Evolutionary conservation across 2,329 filamentous ascomycete genomes (phyloP).

Genomic region (Dothiorella sarmentorum): DNA sequence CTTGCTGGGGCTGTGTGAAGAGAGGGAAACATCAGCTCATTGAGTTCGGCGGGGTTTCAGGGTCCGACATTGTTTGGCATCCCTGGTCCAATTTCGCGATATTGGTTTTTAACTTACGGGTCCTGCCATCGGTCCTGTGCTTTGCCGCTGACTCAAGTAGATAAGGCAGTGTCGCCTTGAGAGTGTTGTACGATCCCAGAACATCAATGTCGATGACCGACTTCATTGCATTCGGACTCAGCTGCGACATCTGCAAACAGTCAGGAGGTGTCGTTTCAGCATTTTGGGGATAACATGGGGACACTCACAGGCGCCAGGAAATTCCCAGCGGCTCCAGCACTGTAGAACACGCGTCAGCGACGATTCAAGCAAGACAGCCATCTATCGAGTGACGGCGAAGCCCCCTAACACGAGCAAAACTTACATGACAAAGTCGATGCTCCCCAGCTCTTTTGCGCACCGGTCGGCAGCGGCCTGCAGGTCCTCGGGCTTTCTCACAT

Average conservation of each 20-base stretch:
- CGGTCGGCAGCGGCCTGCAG: slow-evolving; percentile 71
- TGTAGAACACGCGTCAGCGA: slow-evolving; percentile 36
- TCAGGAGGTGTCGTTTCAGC: neutral
- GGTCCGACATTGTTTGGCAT: slow-evolving; percentile 19
- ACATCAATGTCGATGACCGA: slow-evolving; percentile 96
- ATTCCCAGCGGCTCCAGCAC: slow-evolving; percentile 91
- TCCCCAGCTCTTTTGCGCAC: slow-evolving; percentile 78
- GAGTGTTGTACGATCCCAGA: slow-evolving; percentile 87
- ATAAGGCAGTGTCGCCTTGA: slow-evolving; percentile 85
- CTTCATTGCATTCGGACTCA: slow-evolving; percentile 89
- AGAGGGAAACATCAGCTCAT: neutral
- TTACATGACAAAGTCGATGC: slow-evolving; percentile 90
- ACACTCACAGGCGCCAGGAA: slow-evolving; percentile 67
- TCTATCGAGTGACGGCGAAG: neutral
- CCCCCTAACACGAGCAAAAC: slow-evolving; percentile 26
- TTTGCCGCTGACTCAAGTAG: slow-evolving; percentile 70
- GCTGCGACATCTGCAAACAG: slow-evolving; percentile 57
- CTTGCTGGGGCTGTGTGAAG: slow-evolving; percentile 28
- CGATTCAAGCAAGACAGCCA: neutral
- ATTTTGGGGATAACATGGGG: too few relatives aligned
- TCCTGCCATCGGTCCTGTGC: slow-evolving; percentile 58
- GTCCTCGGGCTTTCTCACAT: slow-evolving; percentile 65
- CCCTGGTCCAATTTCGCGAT: neutral
- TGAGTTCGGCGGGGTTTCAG: neutral
- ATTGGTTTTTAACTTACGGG: slow-evolving; percentile 37